These are phyloP conservation scores for Paramecium biaurelia DNA, from an alignment of 73 alveolate genomes.

Conservation along the genomic window DNA sequence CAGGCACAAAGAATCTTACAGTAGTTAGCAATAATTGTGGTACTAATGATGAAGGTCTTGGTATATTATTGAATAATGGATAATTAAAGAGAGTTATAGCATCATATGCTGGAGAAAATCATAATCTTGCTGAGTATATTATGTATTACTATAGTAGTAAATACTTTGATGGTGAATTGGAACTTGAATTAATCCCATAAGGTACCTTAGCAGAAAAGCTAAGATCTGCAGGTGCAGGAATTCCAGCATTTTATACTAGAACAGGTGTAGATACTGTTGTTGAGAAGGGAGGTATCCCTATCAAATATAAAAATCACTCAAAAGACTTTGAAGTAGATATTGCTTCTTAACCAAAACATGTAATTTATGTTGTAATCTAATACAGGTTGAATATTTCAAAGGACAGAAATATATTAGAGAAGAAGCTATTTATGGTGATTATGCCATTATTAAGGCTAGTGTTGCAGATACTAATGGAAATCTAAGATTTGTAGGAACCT, in stretches of 20 bases:
- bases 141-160: conserved; percentile 47
- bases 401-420: conserved; percentile 77
- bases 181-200: conserved; percentile 89
- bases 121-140: conserved; percentile 73
- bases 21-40: conserved; percentile 81
- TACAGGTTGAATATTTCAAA: conserved; percentile 46
- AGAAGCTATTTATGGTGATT: conserved; percentile 75
- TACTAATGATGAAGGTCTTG: conserved; percentile 50
- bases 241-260: conserved; percentile 90
- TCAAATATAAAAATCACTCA: conserved; percentile 50
- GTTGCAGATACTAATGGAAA: conserved; percentile 89
- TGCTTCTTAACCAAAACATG: conserved; percentile 55
- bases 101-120: conserved; percentile 82
- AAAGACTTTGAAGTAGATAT: background rate
- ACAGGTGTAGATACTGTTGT: conserved; percentile 84
- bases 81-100: conserved; percentile 63
- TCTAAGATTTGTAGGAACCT: conserved; percentile 80
- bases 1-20: conserved; percentile 72
- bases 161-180: conserved; percentile 80
- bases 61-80: conserved; percentile 45
- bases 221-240: conserved; percentile 96
- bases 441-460: conserved; percentile 79
- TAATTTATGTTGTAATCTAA: background rate
- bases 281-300: conserved; percentile 76
- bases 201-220: conserved; percentile 87